phyloP scores from a whole-genome alignment of 371 early-diverging fungal species.

The Mortierella sp. region DNA sequence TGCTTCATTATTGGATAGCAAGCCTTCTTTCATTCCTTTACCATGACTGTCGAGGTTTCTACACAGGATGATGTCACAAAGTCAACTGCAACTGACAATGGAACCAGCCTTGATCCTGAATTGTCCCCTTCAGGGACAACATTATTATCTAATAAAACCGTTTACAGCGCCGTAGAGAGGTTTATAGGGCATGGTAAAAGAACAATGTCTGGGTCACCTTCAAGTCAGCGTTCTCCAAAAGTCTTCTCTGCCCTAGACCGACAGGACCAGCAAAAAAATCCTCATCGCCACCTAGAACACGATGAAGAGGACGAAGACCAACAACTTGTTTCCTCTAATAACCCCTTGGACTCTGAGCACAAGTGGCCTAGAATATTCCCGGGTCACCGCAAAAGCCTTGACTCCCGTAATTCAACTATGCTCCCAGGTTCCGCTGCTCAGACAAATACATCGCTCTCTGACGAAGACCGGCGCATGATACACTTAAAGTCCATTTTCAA shows the following conservation, averaged over 20 bases:
- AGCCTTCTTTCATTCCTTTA: neutral
- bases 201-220: neutral
- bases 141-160: conserved; percentile 10
- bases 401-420: conserved; percentile 12
- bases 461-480: conserved; percentile 46
- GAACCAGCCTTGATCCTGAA: neutral
- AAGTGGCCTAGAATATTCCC: conserved; percentile 27
- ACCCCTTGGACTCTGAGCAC: conserved; percentile 46
- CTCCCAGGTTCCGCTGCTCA: conserved; percentile 7
- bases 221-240: neutral
- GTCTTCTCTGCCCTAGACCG: neutral
- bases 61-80: conserved; percentile 5
- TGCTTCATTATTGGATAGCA: neutral
- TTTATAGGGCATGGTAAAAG: conserved; percentile 32
- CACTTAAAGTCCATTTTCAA: conserved; percentile 41
- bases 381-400: conserved; percentile 36
- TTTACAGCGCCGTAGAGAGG: conserved; percentile 29
- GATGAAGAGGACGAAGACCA: conserved; percentile 15
- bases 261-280: conserved; percentile 14
- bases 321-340: conserved; percentile 18
- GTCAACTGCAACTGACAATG: conserved; percentile 1
- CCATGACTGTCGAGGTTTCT: conserved; percentile 28
- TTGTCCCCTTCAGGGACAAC: neutral
- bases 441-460: conserved; percentile 18
- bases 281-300: conserved; percentile 15